phyloP scores from a whole-genome alignment of 2,329 filamentous ascomycete species.

The Tolypocladium amazonense region DNA sequence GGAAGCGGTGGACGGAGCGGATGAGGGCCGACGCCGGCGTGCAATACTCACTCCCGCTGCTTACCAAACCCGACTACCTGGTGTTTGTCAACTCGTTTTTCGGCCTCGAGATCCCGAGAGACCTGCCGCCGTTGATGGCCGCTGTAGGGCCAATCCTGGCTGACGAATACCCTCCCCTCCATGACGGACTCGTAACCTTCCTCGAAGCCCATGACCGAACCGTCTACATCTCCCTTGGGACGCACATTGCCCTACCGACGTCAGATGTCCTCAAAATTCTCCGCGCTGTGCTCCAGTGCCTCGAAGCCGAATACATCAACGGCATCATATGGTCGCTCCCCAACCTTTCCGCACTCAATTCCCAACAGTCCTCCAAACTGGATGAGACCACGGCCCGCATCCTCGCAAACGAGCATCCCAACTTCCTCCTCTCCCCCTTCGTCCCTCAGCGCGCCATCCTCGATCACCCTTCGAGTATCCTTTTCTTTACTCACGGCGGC shows the following conservation, averaged over 20 bases:
- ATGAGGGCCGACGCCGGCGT: constrained; percentile 25
- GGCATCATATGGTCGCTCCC: neutral
- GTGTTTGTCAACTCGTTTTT: constrained; percentile 32
- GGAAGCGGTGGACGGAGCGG: constrained; percentile 15
- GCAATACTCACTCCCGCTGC: constrained; percentile 13
- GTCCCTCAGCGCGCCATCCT: constrained; percentile 30
- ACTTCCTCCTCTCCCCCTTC: constrained; percentile 22
- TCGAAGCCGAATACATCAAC: neutral
- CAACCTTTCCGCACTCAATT: neutral
- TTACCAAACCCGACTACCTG: constrained; percentile 28
- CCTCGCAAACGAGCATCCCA: constrained; percentile 5
- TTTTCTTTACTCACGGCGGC: constrained; percentile 32
- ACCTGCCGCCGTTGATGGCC: constrained; percentile 27
- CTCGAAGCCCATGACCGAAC: constrained; percentile 17
- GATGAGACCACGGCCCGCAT: neutral
- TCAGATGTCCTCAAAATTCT: neutral
- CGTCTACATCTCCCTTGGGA: constrained; percentile 30
- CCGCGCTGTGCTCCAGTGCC: neutral
- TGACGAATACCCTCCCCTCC: constrained; percentile 21
- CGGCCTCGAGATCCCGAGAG: constrained; percentile 28
- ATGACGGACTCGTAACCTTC: constrained; percentile 15
- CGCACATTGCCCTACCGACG: constrained; percentile 18
- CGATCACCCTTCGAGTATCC: constrained; percentile 17
- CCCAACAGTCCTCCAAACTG: neutral
- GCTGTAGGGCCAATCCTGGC: constrained; percentile 29